These are phyloP conservation scores for Aspergillus nomiae DNA, from an alignment of 2,329 filamentous ascomycete species.

Conservation along the genomic window DNA sequence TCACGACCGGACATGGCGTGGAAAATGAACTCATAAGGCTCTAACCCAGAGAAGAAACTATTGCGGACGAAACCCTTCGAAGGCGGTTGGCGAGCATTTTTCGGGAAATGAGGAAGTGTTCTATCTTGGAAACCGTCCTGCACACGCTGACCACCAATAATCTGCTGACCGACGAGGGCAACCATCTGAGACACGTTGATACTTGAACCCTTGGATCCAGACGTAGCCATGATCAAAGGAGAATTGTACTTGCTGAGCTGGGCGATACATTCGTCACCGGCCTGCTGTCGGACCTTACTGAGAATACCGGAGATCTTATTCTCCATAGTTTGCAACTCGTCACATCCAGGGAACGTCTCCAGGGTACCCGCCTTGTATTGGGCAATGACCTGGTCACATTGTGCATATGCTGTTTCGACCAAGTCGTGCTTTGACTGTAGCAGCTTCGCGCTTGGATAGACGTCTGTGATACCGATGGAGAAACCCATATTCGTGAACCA, in stretches of 20 bases:
- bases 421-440: constrained; percentile 73
- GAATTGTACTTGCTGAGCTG: constrained; percentile 90
- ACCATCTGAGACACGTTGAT: constrained; percentile 99
- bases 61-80: constrained; percentile 97
- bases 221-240: constrained; percentile 94
- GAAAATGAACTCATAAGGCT: constrained; percentile 92
- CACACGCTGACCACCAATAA: constrained; percentile 91
- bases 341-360: constrained; percentile 83
- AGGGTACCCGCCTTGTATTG: constrained; percentile 79
- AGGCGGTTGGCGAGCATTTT: constrained; percentile 86
- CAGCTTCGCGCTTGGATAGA: constrained; percentile 76
- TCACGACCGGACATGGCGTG: constrained; percentile 98
- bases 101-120: constrained; percentile 91
- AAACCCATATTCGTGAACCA: constrained; percentile 90
- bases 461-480: constrained; percentile 93
- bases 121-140: constrained; percentile 95
- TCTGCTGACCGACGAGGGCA: constrained; percentile 94
- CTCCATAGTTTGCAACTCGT: constrained; percentile 89
- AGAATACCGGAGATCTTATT: constrained; percentile 88
- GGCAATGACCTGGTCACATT: constrained; percentile 81
- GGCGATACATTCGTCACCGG: constrained; percentile 86
- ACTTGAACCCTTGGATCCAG: constrained; percentile 92
- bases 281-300: constrained; percentile 86
- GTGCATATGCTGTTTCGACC: constrained; percentile 74
- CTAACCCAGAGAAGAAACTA: constrained; percentile 92